Percentiles rank a stretch among this genome's conserved stretches.
Evolutionary conservation across 805 yeast genomes (phyloP).

Genomic region (Ogataea sp.): DNA sequence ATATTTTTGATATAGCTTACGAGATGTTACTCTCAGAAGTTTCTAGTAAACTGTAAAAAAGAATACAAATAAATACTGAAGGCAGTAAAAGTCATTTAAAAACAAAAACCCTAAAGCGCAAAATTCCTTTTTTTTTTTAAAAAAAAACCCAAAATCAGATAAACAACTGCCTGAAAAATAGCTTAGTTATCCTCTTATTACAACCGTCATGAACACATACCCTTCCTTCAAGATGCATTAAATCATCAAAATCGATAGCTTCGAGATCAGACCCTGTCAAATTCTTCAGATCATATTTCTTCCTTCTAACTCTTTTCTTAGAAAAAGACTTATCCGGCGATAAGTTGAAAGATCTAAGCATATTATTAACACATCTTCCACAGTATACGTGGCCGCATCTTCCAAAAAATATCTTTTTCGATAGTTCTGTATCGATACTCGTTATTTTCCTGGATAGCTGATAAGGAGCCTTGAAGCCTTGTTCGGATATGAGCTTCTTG

Average conservation of each 20-base stretch:
- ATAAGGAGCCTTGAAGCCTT: slow-evolving; percentile 50
- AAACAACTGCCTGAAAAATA: slow-evolving; percentile 49
- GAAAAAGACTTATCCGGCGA: slow-evolving; percentile 4
- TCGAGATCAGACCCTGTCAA: slow-evolving; percentile 5
- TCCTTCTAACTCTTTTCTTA: slow-evolving; percentile 7
- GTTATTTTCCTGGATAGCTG: slow-evolving; percentile 44
- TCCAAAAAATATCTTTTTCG: slow-evolving; percentile 57
- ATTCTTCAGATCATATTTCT: slow-evolving; percentile 6
- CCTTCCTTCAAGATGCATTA: slow-evolving; percentile 44
- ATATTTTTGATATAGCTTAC: too few species aligned
- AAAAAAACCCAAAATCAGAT: slow-evolving; percentile 14
- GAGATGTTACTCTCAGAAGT: too few species aligned
- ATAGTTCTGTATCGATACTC: slow-evolving; percentile 47
- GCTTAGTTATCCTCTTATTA: slow-evolving; percentile 31
- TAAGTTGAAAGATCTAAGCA: slow-evolving; percentile 28
- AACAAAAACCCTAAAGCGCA: too few species aligned
- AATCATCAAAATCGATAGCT: slow-evolving; percentile 28
- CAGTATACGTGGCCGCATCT: slow-evolving; percentile 82
- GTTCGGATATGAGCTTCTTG: slow-evolving; percentile 21
- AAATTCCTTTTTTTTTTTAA: too few species aligned
- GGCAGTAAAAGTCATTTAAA: too few species aligned
- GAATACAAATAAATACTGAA: too few species aligned
- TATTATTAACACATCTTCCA: slow-evolving; percentile 72
- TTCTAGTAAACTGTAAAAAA: too few species aligned
- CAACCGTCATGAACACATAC: slow-evolving; percentile 52